Percentiles rank a stretch among this genome's conserved stretches.
Conservation (phyloP, 129 eudicot genomes). For the Flaveria robusta region DNA sequence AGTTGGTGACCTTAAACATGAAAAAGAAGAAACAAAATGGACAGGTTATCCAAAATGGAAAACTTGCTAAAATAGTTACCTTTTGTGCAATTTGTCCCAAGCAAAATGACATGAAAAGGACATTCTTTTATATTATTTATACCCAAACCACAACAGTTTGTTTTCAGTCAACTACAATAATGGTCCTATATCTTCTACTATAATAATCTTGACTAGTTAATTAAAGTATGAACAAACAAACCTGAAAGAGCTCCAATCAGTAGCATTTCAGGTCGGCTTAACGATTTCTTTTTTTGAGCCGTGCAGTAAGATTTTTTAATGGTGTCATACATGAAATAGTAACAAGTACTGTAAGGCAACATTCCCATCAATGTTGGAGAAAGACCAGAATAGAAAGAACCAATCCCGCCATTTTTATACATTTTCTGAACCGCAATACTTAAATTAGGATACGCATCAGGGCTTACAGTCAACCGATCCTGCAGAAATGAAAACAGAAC, state of each 20-base stretch:
- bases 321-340: conserved; percentile 94
- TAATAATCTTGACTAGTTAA: background rate
- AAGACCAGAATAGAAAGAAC: conserved; percentile 79
- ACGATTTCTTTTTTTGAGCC: conserved; percentile 63
- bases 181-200: background rate
- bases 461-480: conserved; percentile 92
- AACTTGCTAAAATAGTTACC: background rate
- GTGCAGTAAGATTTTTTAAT: conserved; percentile 77
- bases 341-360: conserved; percentile 97
- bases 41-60: background rate
- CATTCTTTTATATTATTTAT: background rate
- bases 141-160: background rate
- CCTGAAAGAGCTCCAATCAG: conserved; percentile 91
- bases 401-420: conserved; percentile 67
- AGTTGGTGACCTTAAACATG: background rate
- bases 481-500: conserved; percentile 30
- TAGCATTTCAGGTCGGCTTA: conserved; percentile 89
- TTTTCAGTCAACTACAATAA: background rate
- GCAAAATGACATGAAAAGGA: background rate
- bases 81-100: background rate
- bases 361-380: conserved; percentile 88
- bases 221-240: conserved; percentile 27
- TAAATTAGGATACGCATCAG: conserved; percentile 70
- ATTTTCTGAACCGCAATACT: conserved; percentile 69
- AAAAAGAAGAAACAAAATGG: background rate